These are phyloP conservation scores for Aureobasidium leucospermi DNA, from an alignment of 2,329 filamentous ascomycete species.

Conservation along the genomic window DNA sequence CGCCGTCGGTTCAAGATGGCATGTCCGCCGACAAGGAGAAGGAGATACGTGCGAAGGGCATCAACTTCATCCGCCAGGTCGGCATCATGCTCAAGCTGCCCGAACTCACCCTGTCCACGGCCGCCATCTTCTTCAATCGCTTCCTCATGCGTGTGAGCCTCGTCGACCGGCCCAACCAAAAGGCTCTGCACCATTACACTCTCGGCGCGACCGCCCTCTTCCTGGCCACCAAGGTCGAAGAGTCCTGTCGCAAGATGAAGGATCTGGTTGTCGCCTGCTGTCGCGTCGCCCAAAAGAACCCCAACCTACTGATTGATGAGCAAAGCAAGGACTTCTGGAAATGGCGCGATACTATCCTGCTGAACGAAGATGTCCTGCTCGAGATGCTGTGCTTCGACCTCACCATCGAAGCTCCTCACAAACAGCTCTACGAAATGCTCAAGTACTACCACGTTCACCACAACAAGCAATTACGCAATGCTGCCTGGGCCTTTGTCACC, in stretches of 20 bases:
- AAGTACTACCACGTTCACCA: slow-evolving; percentile 65
- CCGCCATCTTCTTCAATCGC: slow-evolving; percentile 88
- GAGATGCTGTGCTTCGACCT: slow-evolving; percentile 92
- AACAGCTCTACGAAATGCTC: slow-evolving; percentile 73
- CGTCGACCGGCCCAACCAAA: slow-evolving; percentile 59
- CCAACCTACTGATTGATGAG: slow-evolving; percentile 83
- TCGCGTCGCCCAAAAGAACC: slow-evolving; percentile 89
- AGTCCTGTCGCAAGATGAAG: slow-evolving; percentile 92
- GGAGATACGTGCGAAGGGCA: slow-evolving; percentile 75
- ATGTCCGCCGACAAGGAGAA: slow-evolving; percentile 71
- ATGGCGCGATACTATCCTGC: slow-evolving; percentile 89
- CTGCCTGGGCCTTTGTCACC: slow-evolving; percentile 89
- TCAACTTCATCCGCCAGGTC: slow-evolving; percentile 94
- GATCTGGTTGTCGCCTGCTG: slow-evolving; percentile 91
- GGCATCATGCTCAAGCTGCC: slow-evolving; percentile 88
- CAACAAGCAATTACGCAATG: slow-evolving; percentile 74
- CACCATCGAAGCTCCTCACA: slow-evolving; percentile 81
- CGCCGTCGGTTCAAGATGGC: slow-evolving; percentile 79
- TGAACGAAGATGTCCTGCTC: slow-evolving; percentile 86
- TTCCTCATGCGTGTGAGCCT: slow-evolving; percentile 90
- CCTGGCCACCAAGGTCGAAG: slow-evolving; percentile 92
- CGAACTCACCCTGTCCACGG: slow-evolving; percentile 85
- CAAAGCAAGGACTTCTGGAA: slow-evolving; percentile 98
- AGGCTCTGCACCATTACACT: slow-evolving; percentile 83
- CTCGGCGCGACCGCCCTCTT: slow-evolving; percentile 89